These are phyloP conservation scores for Cladophialophora psammophila DNA, from an alignment of 2,329 filamentous ascomycete species.

Conservation along the genomic window DNA sequence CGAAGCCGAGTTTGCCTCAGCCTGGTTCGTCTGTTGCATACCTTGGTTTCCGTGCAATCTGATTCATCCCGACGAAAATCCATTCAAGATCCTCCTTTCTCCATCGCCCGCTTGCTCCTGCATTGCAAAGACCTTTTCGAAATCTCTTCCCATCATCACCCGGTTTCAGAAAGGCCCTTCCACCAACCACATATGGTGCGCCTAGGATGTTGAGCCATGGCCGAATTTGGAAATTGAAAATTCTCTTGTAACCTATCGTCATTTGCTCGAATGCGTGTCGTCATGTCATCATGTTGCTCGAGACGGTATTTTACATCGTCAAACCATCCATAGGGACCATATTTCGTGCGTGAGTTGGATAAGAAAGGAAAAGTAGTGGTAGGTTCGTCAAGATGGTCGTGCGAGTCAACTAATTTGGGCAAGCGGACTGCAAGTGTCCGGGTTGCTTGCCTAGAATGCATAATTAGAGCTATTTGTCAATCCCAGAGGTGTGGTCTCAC, in stretches of 20 bases:
- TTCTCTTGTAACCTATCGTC: slow-evolving; percentile 9
- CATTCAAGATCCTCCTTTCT: slow-evolving; percentile 10
- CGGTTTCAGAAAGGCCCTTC: slow-evolving; percentile 22
- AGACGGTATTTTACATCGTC: slow-evolving; percentile 9
- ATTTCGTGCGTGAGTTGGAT: slow-evolving; percentile 27
- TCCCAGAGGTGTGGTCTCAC: slow-evolving; percentile 50
- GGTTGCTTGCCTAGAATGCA: slow-evolving; percentile 58
- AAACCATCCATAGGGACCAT: slow-evolving; percentile 21
- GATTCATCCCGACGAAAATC: slow-evolving; percentile 12
- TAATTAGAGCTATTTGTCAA: not conserved
- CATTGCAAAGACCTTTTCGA: slow-evolving; percentile 16
- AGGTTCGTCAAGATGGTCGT: slow-evolving; percentile 11
- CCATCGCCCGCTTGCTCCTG: slow-evolving; percentile 10
- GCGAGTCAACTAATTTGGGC: slow-evolving; percentile 68
- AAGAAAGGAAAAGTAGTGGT: slow-evolving; percentile 26
- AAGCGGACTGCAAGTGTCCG: slow-evolving; percentile 92
- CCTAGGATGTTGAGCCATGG: slow-evolving; percentile 17
- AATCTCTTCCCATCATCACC: slow-evolving; percentile 17
- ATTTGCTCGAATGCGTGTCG: slow-evolving; percentile 23
- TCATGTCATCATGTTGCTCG: slow-evolving; percentile 28
- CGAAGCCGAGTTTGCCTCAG: slow-evolving; percentile 11
- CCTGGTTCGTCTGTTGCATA: not conserved
- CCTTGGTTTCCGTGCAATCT: slow-evolving; percentile 11
- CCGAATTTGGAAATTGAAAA: slow-evolving; percentile 18
- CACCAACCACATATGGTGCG: slow-evolving; percentile 26